Percentiles rank a stretch among this genome's conserved stretches.
Evolutionary conservation across 129 eudicot genomes (phyloP).

Genomic region (carrot (Daucus carota)): DH1_v3.0 NC_030381.2:50712001-50712500

Average conservation of each 20-base stretch:
- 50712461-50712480: background rate
- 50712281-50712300: conserved; percentile 35
- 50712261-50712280: conserved; percentile 29
- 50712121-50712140: background rate
- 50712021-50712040: conserved; percentile 87
- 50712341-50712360: background rate
- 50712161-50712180: conserved; percentile 10
- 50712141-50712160: background rate
- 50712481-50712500: background rate
- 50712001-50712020: conserved; percentile 85
- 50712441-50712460: background rate
- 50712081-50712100: conserved; percentile 65
- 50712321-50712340: background rate
- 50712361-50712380: background rate
- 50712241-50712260: conserved; percentile 37
- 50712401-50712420: background rate
- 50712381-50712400: no score
- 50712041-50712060: conserved; percentile 64
- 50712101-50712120: conserved; percentile 45
- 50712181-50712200: conserved; percentile 38
- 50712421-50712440: background rate
- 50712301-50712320: conserved; percentile 34
- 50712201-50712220: conserved; percentile 78
- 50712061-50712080: conserved; percentile 79
- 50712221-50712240: conserved; percentile 53